Evolutionary conservation across 352 stramenopile genomes (phyloP).

Genomic region (Lagenidium sp.): DNA sequence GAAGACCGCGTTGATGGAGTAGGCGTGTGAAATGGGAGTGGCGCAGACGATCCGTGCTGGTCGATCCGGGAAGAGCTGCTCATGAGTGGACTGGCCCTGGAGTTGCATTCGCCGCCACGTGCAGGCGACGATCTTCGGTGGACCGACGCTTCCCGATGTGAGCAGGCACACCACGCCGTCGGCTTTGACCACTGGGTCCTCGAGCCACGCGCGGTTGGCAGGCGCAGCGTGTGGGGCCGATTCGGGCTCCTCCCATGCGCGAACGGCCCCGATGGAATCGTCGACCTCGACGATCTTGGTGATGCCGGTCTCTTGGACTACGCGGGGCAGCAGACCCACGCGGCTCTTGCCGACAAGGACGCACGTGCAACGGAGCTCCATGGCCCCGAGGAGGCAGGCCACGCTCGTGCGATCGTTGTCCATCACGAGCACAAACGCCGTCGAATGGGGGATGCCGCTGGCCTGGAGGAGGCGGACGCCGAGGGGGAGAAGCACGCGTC

Average conservation of each 20-base stretch:
- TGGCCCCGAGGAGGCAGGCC: slow-evolving; percentile 59
- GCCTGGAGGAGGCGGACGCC: slow-evolving; percentile 28
- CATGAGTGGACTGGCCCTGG: slow-evolving; percentile 71
- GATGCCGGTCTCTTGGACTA: slow-evolving; percentile 49
- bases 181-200: slow-evolving; percentile 17
- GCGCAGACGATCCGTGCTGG: slow-evolving; percentile 59
- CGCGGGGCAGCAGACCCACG: slow-evolving; percentile 30
- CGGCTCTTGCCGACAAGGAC: slow-evolving; percentile 40
- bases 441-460: slow-evolving; percentile 19
- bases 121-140: slow-evolving; percentile 69
- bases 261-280: slow-evolving; percentile 13
- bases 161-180: slow-evolving; percentile 60
- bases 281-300: slow-evolving; percentile 48
- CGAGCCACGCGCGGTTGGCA: slow-evolving; percentile 30
- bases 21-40: slow-evolving; percentile 81
- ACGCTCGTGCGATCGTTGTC: slow-evolving; percentile 69
- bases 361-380: slow-evolving; percentile 53
- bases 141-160: slow-evolving; percentile 72
- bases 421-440: slow-evolving; percentile 60
- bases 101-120: slow-evolving; percentile 67
- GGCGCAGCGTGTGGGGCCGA: no score
- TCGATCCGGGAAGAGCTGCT: slow-evolving; percentile 55
- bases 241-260: slow-evolving; percentile 12
- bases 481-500: slow-evolving; percentile 29
- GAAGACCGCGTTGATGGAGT: slow-evolving; percentile 82